phyloP scores from a whole-genome alignment of 1,139 yeast genomes.

The Saccharomyces pastorianus region DNA sequence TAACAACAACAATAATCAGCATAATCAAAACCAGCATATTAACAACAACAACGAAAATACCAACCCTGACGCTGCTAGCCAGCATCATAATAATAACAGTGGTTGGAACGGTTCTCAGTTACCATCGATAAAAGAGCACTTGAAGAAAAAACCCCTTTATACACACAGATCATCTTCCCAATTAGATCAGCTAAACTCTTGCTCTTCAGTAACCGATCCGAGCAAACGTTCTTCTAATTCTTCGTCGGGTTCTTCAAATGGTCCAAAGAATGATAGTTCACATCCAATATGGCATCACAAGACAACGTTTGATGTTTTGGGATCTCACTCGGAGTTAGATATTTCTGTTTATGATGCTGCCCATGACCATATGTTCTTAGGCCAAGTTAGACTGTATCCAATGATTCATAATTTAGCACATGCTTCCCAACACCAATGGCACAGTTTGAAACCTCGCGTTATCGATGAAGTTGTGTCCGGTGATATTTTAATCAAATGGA shows the following conservation, averaged over 20 bases:
- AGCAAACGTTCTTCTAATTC: neutral
- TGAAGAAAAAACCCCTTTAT: slow-evolving; percentile 40
- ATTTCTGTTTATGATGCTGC: slow-evolving; percentile 82
- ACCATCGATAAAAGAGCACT: slow-evolving; percentile 21
- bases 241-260: slow-evolving; percentile 12
- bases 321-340: slow-evolving; percentile 72
- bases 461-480: slow-evolving; percentile 74
- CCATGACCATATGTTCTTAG: slow-evolving; percentile 74
- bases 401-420: slow-evolving; percentile 34
- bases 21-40: slow-evolving; percentile 18
- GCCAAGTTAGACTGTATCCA: slow-evolving; percentile 72
- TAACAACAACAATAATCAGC: slow-evolving; percentile 23
- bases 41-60: slow-evolving; percentile 27
- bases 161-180: slow-evolving; percentile 63
- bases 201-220: neutral
- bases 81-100: slow-evolving; percentile 17
- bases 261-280: slow-evolving; percentile 32
- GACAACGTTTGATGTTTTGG: slow-evolving; percentile 85
- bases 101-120: slow-evolving; percentile 23
- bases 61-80: slow-evolving; percentile 10
- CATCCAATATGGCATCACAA: slow-evolving; percentile 87
- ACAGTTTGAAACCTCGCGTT: slow-evolving; percentile 61
- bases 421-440: slow-evolving; percentile 52
- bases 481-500: slow-evolving; percentile 64
- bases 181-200: slow-evolving; percentile 35